phyloP scores from a whole-genome alignment of 2,329 filamentous ascomycete genomes.

The Grosmannia huntii region DNA sequence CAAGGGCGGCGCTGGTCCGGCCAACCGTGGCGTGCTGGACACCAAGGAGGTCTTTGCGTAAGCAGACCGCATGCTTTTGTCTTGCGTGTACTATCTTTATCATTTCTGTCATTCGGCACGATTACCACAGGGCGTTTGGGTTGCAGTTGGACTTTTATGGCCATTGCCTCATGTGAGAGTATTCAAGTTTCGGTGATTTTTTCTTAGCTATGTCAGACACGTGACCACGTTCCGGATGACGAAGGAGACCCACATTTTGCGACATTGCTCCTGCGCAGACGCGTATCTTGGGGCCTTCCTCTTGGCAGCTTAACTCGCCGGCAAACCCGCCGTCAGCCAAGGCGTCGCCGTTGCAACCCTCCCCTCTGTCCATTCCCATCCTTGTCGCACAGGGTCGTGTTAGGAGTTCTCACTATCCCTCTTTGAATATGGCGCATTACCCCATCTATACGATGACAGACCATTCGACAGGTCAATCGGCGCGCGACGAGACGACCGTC shows the following conservation, averaged over 20 bases:
- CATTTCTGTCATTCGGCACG: background rate
- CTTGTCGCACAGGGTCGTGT: background rate
- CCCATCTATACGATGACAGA: background rate
- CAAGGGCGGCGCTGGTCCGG: constrained; percentile 44
- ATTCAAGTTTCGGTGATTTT: background rate
- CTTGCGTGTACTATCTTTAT: background rate
- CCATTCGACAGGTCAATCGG: background rate
- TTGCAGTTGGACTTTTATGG: background rate
- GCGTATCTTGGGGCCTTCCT: background rate
- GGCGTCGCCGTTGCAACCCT: background rate
- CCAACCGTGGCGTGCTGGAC: constrained; percentile 58
- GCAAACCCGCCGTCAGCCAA: background rate
- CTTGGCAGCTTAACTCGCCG: background rate
- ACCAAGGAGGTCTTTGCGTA: constrained; percentile 65
- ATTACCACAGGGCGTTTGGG: background rate
- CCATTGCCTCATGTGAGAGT: background rate
- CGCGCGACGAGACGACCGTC: background rate
- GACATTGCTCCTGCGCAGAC: background rate
- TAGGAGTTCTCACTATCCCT: background rate
- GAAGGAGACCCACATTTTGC: background rate
- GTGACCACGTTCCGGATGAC: background rate
- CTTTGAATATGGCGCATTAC: background rate
- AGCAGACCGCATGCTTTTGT: constrained; percentile 8
- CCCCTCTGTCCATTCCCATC: background rate
- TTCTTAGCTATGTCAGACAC: background rate